Evolutionary conservation across 768 basidiomycete species (phyloP), one percentile per base, ranked within the genome.

Genomic region (Termitomyces bulborhizus): DNA sequence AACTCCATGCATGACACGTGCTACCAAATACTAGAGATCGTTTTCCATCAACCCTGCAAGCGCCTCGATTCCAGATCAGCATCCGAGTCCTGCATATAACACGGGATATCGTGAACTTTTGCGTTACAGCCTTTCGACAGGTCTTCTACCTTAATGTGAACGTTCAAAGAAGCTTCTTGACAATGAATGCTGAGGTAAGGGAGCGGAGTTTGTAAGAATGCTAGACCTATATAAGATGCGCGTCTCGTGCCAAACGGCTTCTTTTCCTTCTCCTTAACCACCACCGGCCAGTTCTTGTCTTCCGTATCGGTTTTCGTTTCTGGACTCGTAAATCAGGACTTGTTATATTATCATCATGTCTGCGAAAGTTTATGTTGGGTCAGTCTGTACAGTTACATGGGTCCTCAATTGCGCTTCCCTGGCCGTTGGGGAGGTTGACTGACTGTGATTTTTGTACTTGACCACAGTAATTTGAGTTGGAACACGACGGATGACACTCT

Each of bases 401-500:
- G 68, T 69, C 72, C 66, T 65, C 67, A 60, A 69, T 63, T 64
- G 71, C 70, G 69, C 78, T 76, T 78, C 73, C 77, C 77, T 71
- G 65, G 70, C 71, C 69, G 64, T 69, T 69, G 73, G 76, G 67
- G 68, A 61, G 26, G 70, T 21, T 71, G 73, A 84, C 83, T 85
- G 75, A 86, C 83, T 72, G 68, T 68, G 64, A 68, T 71, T 76
- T 73, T 76, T 73, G 68, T 73, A 73, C 68, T 63, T 71, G 72
- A 69, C 21, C 76, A 75, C 85, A 92, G 90, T 79, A 92, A 92
- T 84, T 80, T 92, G 81, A 91, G 88, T 82, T 93, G 90, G 90
- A 89, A 88, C 79, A 96, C 94, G 72, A 94, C 84, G 71, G 93
- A 96, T 83, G 93, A 96, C 41, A 82, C 83, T 55, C 81, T 97